A percentile compares a stretch with the other conserved stretches of the same genome.
These are phyloP conservation scores for Solanum appendiculatum DNA, from an alignment of 257 asterid genomes.

Conservation along the genomic window DNA sequence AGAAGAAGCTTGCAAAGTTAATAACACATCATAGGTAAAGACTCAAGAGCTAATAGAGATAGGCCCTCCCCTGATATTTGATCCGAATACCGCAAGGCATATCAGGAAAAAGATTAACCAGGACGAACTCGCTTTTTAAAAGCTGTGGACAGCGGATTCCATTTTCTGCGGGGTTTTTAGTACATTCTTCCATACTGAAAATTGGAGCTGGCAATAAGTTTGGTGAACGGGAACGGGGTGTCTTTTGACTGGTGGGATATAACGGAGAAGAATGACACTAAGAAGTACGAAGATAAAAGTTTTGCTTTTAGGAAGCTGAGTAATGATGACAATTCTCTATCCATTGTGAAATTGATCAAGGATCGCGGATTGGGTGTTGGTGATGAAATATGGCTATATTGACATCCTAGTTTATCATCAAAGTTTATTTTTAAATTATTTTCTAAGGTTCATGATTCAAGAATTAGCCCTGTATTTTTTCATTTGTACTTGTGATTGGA, in stretches of 20 bases:
- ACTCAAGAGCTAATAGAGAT: neutral
- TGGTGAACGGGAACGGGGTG: neutral
- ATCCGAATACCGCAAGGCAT: neutral
- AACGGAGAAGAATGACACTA: neutral
- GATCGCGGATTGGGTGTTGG: no score
- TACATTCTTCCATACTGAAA: neutral
- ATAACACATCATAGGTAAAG: neutral
- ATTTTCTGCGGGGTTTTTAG: fast-evolving
- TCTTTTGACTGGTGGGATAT: neutral
- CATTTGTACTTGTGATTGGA: no score
- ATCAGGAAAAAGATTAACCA: neutral
- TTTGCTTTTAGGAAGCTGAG: neutral
- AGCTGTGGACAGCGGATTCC: neutral
- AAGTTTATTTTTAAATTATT: no score
- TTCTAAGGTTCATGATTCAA: no score
- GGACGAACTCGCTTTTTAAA: neutral
- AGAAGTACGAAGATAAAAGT: neutral
- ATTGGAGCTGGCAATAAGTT: neutral
- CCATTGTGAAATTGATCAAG: neutral
- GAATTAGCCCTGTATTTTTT: no score
- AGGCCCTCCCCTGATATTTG: neutral
- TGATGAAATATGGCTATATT: no score
- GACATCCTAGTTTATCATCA: no score
- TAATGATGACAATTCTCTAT: neutral
- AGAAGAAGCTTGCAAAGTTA: neutral